Percentiles rank a stretch among this genome's conserved stretches.
Conservation (phyloP, 768 basidiomycete species). For the Tylopilus subfusipes region DNA sequence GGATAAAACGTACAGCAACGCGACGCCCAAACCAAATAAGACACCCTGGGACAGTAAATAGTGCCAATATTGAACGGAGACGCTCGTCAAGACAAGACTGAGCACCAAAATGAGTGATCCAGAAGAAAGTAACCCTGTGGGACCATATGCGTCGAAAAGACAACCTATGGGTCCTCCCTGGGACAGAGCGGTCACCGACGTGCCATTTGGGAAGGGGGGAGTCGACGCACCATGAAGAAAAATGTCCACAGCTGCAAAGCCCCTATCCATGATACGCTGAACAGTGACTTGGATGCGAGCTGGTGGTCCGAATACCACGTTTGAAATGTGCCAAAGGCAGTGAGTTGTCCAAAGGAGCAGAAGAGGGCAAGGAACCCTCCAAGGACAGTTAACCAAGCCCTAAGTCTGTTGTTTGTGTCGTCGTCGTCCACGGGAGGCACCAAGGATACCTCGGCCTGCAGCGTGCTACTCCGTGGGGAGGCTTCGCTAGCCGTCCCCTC, state of each 20-base stretch:
- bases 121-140: conserved; percentile 46
- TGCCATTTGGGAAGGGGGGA: not conserved
- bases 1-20: conserved; percentile 49
- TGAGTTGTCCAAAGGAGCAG: conserved; percentile 70
- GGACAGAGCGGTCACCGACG: conserved; percentile 2
- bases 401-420: conserved; percentile 12
- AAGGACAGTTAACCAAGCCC: conserved; percentile 48
- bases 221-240: conserved; percentile 57
- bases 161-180: conserved; percentile 63
- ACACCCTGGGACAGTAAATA: conserved; percentile 62
- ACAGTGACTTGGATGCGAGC: conserved; percentile 45
- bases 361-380: conserved; percentile 67
- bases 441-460: conserved; percentile 18
- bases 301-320: conserved; percentile 64
- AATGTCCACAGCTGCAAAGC: conserved; percentile 66
- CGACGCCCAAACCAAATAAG: conserved; percentile 62
- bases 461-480: conserved; percentile 24
- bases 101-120: conserved; percentile 49
- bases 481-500: conserved; percentile 17
- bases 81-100: conserved; percentile 58
- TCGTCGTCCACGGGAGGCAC: conserved; percentile 9
- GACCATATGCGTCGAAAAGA: conserved; percentile 59
- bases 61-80: conserved; percentile 55
- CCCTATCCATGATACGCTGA: conserved; percentile 69
- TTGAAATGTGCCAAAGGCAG: conserved; percentile 70